phyloP scores from a whole-genome alignment of 768 basidiomycete species.

The Amanita phalloides region DNA sequence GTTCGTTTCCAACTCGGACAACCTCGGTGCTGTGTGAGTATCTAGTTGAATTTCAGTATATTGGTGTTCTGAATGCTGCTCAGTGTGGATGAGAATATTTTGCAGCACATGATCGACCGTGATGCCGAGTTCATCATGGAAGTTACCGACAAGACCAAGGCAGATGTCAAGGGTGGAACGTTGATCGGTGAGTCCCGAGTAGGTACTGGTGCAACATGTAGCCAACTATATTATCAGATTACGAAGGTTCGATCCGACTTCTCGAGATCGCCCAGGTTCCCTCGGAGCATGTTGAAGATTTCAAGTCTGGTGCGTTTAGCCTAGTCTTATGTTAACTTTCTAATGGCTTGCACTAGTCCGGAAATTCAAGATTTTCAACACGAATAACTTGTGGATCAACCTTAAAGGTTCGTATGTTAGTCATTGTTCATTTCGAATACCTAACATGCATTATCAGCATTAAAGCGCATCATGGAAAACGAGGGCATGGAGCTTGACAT shows the following conservation, averaged over 20 bases:
- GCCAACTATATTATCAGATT: constrained; percentile 30
- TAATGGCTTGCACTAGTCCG: constrained; percentile 32
- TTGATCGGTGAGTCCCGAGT: constrained; percentile 44
- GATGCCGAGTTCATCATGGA: constrained; percentile 88
- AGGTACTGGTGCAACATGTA: not conserved
- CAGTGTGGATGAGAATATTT: constrained; percentile 74
- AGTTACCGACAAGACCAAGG: constrained; percentile 96
- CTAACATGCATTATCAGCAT: constrained; percentile 31
- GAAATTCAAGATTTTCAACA: constrained; percentile 93
- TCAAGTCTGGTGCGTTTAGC: constrained; percentile 54
- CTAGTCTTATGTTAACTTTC: not conserved
- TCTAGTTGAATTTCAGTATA: not conserved
- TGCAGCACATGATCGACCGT: constrained; percentile 77
- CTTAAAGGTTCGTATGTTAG: constrained; percentile 41
- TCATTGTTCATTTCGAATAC: constrained; percentile 1
- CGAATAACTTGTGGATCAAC: constrained; percentile 77
- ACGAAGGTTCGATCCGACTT: constrained; percentile 78
- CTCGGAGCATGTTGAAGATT: constrained; percentile 87
- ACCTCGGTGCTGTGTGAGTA: constrained; percentile 80
- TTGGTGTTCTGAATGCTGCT: constrained; percentile 2
- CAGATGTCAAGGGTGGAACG: constrained; percentile 75
- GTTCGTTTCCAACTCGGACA: constrained; percentile 96
- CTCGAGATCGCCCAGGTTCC: constrained; percentile 95
- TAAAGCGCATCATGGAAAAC: constrained; percentile 83
- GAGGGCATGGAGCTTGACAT: constrained; percentile 86